Base-by-base conservation (phyloP, 768 basidiomycete genomes). In the Lepiota brunneoincarnata region DNA sequence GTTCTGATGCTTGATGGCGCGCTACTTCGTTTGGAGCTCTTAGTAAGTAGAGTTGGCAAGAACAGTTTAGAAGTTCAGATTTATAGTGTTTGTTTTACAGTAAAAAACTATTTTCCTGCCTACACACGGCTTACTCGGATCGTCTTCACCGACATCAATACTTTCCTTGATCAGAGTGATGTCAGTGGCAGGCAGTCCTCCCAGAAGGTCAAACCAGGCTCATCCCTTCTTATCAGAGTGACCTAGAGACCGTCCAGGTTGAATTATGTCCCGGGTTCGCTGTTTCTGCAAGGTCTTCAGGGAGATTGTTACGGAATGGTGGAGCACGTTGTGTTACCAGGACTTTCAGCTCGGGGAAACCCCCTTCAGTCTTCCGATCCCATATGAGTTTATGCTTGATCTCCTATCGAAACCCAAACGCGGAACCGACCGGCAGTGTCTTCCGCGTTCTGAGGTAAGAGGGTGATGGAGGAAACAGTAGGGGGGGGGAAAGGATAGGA, bases 361-460 rank as follows among this genome's bases (percentile, higher is more conserved):
- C 89, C 37, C 91, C 91, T 66, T 95, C 90, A 20, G 83, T 71
- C 64, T 98, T 98, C 57, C 95, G 75, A 68, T 97, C 94, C 93
- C 95, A 97, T 14, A 92, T 64, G 55, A 93, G 68, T 3, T 67
- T 61, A 15, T 69, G 67, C 3, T n/a, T 58, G 57, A 11, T 67
- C 72, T 3, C 61, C 54, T 12, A 69, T 60, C 18, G 74, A 79
- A 34, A 97, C 69, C 95, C 95, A 98, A 20, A 97, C 84, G 17
- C 95, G 83, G 69, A 98, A 98, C 40, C 93, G 78, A 38, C 95
- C 95, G 20, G 85, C 87, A 14, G 93, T 89, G 54, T 95, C 93
- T 15, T 90, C 87, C 17, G 82, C 65, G 62, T 84, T 89, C 49
- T 85, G 74, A 17, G 95, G 93, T 17, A 90, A 67, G 41, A 96